Evolutionary conservation across 2,329 filamentous ascomycete species (phyloP), one percentile per base, ranked within the genome.

Genomic region (Alternaria gansuensis): DNA sequence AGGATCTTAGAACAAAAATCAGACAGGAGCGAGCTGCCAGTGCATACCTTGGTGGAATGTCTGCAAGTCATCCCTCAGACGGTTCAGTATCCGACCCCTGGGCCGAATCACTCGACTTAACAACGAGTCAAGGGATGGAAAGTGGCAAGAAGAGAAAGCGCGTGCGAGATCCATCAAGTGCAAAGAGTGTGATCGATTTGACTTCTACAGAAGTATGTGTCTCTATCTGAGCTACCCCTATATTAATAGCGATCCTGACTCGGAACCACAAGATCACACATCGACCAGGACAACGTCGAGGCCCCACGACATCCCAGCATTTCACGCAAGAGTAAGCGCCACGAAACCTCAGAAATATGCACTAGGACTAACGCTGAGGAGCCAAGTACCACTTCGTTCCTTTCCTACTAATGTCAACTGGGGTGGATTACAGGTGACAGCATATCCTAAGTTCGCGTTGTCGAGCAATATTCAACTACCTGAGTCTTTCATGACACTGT

Each of bases 241-340:
- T n/a, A n/a, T n/a, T n/a, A n/a, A n/a, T n/a, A n/a, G n/a, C n/a
- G n/a, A n/a, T n/a, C n/a, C n/a, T n/a, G n/a, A n/a, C n/a, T n/a
- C n/a, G n/a, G n/a, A n/a, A n/a, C n/a, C n/a, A n/a, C n/a, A n/a
- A n/a, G 43, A 45, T 45, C 7, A 7, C 40, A 33, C 14, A 45
- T 45, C 26, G 11, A 45, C 28, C 17, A 13, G 43, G 26, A 45
- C 13, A 45, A 21, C n/a, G 6, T 45, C n/a, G 26, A 17, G 8
- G 43, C 13, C 43, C 14, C 17, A 45, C 11, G 26, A 45, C 5
- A 45, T 45, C 14, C 43, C 13, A 17, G 43, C 24, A 4, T 33
- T 45, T 21, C 13, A 45, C 28, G 28, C 13, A 45, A 45, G 26
- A 45, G 43, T 45, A 45, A 45, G 43, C 24, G 43, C 43, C n/a